Conservation (phyloP, 495 filamentous ascomycete genomes). For the Thermochaetoides thermophila region DNA sequence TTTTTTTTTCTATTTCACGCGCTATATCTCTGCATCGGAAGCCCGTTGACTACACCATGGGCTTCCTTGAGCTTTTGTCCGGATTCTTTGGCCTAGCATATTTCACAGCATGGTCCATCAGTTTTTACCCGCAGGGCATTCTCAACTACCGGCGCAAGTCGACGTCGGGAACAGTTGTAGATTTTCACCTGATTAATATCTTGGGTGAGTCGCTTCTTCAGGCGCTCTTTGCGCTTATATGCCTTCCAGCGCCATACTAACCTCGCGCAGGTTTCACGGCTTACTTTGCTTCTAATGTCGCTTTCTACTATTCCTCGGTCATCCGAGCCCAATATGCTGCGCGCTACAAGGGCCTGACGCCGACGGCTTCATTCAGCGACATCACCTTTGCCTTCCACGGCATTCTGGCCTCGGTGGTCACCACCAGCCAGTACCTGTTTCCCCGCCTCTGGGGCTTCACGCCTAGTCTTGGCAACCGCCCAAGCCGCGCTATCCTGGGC, state of each 20-base stretch:
- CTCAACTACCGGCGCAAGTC: slow-evolving; percentile 60
- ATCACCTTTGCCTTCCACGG: slow-evolving; percentile 73
- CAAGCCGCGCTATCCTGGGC: slow-evolving; percentile 50
- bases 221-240: not conserved
- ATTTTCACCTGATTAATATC: slow-evolving; percentile 72
- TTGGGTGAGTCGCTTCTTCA: slow-evolving; percentile 35
- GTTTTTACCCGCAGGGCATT: slow-evolving; percentile 83
- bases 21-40: too few species aligned
- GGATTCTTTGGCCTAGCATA: slow-evolving; percentile 43
- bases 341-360: slow-evolving; percentile 55
- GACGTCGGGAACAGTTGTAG: slow-evolving; percentile 69
- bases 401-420: slow-evolving; percentile 47
- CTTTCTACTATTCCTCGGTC: slow-evolving; percentile 62
- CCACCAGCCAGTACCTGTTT: slow-evolving; percentile 59
- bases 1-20: not conserved
- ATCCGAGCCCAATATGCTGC: slow-evolving; percentile 72
- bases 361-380: slow-evolving; percentile 83
- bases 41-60: too few species aligned
- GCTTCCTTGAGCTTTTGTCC: slow-evolving; percentile 27
- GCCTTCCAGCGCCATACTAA: not conserved
- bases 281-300: slow-evolving; percentile 57
- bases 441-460: slow-evolving; percentile 62
- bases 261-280: slow-evolving; percentile 47
- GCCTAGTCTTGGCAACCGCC: slow-evolving; percentile 30
- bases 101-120: slow-evolving; percentile 64